Conservation (phyloP, 2,329 filamentous ascomycete species). For the Penicillium sp. region DNA sequence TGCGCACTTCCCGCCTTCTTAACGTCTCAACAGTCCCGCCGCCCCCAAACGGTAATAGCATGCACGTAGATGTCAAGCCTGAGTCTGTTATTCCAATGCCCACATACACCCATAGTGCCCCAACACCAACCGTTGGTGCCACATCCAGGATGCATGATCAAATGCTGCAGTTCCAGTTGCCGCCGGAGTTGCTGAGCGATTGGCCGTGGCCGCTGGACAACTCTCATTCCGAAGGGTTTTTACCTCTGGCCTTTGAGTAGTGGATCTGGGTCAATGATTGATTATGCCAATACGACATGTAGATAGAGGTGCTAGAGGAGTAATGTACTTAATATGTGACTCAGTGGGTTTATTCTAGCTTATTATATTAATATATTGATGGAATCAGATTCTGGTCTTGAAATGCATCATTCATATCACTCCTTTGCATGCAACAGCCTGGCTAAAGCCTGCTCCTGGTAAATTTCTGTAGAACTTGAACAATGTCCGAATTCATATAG, state of each 20-base stretch:
- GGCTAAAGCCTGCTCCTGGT: too few species aligned
- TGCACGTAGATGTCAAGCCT: conserved; percentile 4
- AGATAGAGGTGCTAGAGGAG: not conserved
- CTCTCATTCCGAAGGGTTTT: conserved; percentile 20
- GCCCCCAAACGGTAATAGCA: conserved; percentile 7
- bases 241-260: conserved; percentile 25
- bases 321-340: not conserved
- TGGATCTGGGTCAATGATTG: not conserved
- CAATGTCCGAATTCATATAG: not conserved
- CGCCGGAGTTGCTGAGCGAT: conserved; percentile 39
- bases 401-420: not conserved
- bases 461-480: not conserved
- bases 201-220: conserved; percentile 40
- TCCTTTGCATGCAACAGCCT: not conserved
- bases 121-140: conserved; percentile 1
- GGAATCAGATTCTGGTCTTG: too few species aligned
- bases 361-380: too few species aligned
- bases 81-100: conserved; percentile 7
- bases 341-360: not conserved
- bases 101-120: conserved; percentile 6
- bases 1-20: conserved; percentile 27
- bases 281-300: not conserved
- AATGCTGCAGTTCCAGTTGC: conserved; percentile 38
- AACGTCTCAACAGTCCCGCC: conserved; percentile 12
- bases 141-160: conserved; percentile 16